Evolutionary conservation across 2,329 filamentous ascomycete species (phyloP).

Genomic region (Onygena corvina): DNA sequence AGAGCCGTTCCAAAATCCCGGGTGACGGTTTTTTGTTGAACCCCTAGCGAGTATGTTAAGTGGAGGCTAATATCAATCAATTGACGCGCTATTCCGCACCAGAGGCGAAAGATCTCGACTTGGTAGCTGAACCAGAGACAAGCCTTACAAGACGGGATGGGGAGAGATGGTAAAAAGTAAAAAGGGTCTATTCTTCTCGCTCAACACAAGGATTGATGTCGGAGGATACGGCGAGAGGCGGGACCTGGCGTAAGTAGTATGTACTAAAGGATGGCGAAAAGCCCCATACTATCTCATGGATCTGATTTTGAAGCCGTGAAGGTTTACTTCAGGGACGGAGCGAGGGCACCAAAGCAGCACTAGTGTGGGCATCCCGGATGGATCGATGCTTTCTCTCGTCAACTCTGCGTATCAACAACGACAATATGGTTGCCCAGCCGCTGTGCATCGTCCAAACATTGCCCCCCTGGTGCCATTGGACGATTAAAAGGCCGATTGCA

Average conservation of each 20-base stretch:
- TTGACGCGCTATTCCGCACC: constrained; percentile 1
- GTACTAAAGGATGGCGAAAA: too few relatives aligned
- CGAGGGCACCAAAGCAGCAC: constrained; percentile 1
- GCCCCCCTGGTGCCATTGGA: neutral
- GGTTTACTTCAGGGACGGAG: neutral
- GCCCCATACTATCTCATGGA: neutral
- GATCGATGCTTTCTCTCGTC: neutral
- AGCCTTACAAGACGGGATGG: neutral
- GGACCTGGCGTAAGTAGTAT: neutral
- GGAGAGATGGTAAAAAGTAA: neutral
- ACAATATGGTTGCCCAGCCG: neutral
- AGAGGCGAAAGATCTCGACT: neutral
- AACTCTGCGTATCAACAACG: neutral
- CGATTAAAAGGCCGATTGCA: neutral
- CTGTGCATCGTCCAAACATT: neutral
- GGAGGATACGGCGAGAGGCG: neutral
- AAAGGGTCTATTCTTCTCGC: neutral
- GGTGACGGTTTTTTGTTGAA: constrained; percentile 6
- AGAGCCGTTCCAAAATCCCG: constrained; percentile 4
- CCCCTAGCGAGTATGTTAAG: neutral
- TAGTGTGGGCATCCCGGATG: neutral
- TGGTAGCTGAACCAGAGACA: neutral
- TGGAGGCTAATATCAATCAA: constrained; percentile 5
- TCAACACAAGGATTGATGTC: neutral
- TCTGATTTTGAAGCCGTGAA: constrained; percentile 1